Evolutionary conservation across 164 flowering plant species (phyloP).

Genomic region (Magnolia officinalis): DNA sequence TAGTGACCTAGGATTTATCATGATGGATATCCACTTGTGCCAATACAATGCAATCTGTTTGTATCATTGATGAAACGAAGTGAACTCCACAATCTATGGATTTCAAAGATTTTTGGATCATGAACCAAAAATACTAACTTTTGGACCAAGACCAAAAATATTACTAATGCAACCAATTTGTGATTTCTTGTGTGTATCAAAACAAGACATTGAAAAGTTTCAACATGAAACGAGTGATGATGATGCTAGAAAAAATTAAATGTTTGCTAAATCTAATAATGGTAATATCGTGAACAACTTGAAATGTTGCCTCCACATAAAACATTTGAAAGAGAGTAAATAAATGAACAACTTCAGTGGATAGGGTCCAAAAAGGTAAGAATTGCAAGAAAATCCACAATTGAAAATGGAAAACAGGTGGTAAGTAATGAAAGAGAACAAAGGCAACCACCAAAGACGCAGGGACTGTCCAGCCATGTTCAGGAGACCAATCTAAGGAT

Average conservation of each 20-base stretch:
- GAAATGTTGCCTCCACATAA: not conserved
- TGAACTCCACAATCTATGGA: too few relatives aligned
- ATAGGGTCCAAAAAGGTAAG: not conserved
- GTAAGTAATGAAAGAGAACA: not conserved
- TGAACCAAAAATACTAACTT: too few relatives aligned
- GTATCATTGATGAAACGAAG: too few relatives aligned
- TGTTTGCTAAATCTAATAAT: not conserved
- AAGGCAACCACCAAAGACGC: constrained; percentile 28
- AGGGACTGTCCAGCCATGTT: constrained; percentile 66
- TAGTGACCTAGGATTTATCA: too few relatives aligned
- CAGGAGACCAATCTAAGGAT: constrained; percentile 70
- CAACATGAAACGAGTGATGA: not conserved
- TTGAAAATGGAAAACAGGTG: not conserved
- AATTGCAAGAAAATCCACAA: not conserved
- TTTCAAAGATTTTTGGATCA: too few relatives aligned
- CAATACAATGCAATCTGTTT: too few relatives aligned
- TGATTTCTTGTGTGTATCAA: too few relatives aligned
- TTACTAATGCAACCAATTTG: too few relatives aligned
- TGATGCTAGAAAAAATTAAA: not conserved
- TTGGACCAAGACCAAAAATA: too few relatives aligned
- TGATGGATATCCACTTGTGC: too few relatives aligned
- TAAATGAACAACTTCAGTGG: not conserved
- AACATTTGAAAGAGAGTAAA: not conserved
- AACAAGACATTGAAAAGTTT: not conserved
- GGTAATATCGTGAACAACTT: not conserved